Evolutionary conservation across 2,329 filamentous ascomycete species (phyloP), one percentile per base, ranked within the genome.

Genomic region (Ophiostoma pallidulum): DNA sequence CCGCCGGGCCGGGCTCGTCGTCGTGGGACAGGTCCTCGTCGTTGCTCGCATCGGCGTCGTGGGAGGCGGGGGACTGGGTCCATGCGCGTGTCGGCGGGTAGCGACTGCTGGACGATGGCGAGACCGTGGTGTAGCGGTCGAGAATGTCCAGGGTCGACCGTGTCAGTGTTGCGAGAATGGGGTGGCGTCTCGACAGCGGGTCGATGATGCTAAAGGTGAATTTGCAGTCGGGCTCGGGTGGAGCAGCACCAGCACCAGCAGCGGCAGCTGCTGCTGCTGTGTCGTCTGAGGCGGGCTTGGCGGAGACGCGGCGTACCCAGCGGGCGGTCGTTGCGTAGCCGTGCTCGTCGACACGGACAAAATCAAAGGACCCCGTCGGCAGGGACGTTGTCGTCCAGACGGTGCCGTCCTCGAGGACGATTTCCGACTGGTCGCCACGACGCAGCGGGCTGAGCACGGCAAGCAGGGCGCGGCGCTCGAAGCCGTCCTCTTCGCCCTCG

Each of bases 161-260:
- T 4, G 76, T 81, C 38, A 91, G 69, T 2, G 74, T 78, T 1
- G 83, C 86, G 65, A 90, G 75, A 57, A 90, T 77, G 4, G 86
- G 85, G 59, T 91, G 86, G 12, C 82, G 77, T 29, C 83, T 72
- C 8, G 75, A 77, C 40, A 75, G 74, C 0, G 84, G 77, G 55
- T 84, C 78, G 57, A 91, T 80, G 52, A 87, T 78, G 65, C 83
- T 88, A 60, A 91, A 91, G 8, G 79, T 86, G 67, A 82, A 90
- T 59, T 78, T 80, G 49, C 65, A 67, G 40, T 77, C 75, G 1
- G 58, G 51, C 3, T 63, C 54, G 1, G 57, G 55, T 4, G 61
- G 52, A 4, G 61, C 51, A 7, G 53, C 51, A 19, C 39, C 47
- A 8, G 39, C 37, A 18, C 14, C 2, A n/a, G 19, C 37, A 13